Conservation (phyloP, 2,329 filamentous ascomycete genomes). For the Fusarium pseudocircinatum region DNA sequence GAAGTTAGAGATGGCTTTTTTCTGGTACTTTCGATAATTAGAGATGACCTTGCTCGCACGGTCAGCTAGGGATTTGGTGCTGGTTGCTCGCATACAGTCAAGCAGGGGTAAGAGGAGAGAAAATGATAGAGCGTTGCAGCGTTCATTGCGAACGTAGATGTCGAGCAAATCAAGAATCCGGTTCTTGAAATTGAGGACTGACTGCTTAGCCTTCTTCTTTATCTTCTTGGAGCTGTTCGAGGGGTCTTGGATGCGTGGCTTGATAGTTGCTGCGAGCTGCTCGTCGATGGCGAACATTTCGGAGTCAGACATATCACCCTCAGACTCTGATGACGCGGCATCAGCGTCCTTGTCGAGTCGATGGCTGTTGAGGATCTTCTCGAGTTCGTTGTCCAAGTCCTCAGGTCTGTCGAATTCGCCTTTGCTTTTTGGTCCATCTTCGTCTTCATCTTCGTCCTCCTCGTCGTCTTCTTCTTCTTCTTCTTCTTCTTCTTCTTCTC, state of each 20-base stretch:
- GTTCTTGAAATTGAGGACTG: slow-evolving; percentile 93
- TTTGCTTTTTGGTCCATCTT: slow-evolving; percentile 53
- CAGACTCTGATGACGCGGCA: slow-evolving; percentile 67
- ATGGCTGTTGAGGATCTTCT: slow-evolving; percentile 79
- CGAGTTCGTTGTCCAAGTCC: slow-evolving; percentile 77
- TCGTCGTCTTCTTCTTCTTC: slow-evolving; percentile 45
- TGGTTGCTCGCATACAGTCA: slow-evolving; percentile 79
- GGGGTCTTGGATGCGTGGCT: slow-evolving; percentile 72
- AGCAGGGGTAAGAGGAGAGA: slow-evolving; percentile 79
- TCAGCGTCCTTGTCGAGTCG: slow-evolving; percentile 67
- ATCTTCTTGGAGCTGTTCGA: slow-evolving; percentile 78
- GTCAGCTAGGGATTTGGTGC: slow-evolving; percentile 77
- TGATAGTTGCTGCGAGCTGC: slow-evolving; percentile 86
- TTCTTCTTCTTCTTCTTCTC: slow-evolving; percentile 57
- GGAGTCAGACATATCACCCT: slow-evolving; percentile 91
- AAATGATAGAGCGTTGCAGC: slow-evolving; percentile 72
- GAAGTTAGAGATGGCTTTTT: slow-evolving; percentile 74
- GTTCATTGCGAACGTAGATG: slow-evolving; percentile 84
- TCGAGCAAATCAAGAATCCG: slow-evolving; percentile 88
- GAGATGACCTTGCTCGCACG: slow-evolving; percentile 79
- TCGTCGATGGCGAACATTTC: slow-evolving; percentile 92
- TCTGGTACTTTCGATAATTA: slow-evolving; percentile 74
- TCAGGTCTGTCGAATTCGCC: slow-evolving; percentile 54
- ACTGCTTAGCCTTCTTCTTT: slow-evolving; percentile 86
- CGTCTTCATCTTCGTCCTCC: slow-evolving; percentile 57